phyloP scores from a whole-genome alignment of 495 filamentous ascomycete species.

The Aspergillus carlsbadensis region DNA sequence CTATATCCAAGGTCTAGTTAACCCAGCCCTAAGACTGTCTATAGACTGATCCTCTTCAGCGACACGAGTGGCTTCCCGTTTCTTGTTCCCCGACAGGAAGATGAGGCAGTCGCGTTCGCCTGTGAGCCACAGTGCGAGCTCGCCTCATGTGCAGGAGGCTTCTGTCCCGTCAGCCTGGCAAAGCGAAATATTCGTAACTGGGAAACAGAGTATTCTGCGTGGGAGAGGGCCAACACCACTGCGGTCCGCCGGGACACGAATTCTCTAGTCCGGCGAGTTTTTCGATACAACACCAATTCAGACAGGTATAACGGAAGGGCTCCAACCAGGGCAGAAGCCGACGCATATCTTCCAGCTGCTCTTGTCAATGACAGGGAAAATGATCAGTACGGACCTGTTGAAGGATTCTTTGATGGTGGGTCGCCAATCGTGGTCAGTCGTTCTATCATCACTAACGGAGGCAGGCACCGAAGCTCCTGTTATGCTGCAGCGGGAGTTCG shows the following conservation, averaged over 20 bases:
- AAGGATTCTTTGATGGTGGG: background rate
- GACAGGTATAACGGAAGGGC: background rate
- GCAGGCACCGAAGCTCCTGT: background rate
- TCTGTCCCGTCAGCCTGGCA: background rate
- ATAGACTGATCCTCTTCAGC: background rate
- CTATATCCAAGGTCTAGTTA: background rate
- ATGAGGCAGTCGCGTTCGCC: background rate
- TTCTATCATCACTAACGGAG: background rate
- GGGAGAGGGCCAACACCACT: background rate
- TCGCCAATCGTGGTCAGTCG: background rate
- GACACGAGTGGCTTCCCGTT: background rate
- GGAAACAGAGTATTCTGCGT: conserved; percentile 2
- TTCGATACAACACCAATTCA: background rate
- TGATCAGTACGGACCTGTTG: background rate
- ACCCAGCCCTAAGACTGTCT: background rate
- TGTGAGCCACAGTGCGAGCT: background rate
- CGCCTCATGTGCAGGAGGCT: background rate
- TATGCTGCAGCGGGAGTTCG: background rate
- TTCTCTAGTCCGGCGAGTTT: background rate
- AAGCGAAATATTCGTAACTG: background rate
- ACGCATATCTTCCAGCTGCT: background rate
- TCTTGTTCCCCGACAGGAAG: background rate
- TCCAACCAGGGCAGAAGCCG: background rate
- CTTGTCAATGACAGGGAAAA: background rate
- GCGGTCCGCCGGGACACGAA: background rate